Evolutionary conservation across 805 yeast species (phyloP), one percentile per base, ranked within the genome.

Genomic region (Ogataea ramenticola): DNA sequence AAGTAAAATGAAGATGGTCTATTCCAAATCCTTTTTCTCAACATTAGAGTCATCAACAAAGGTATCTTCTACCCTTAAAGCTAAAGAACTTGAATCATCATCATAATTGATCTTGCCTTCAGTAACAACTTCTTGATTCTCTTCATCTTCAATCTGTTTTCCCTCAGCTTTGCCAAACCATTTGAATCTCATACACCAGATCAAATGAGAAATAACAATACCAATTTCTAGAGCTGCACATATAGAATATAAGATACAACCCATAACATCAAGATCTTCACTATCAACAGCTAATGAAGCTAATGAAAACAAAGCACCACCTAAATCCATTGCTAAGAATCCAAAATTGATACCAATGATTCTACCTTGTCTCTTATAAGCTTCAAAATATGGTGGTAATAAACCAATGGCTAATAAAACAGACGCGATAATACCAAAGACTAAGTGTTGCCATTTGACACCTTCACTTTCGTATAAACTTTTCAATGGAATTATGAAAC

Each of bases 201-300:
- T 65, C 9, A 72, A 51, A 44, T 88, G 96, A 41, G 87, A 77
- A 0, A 66, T 27, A 52, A 85, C 77, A 14, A 90, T 85, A 0
- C 96, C 97, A 2, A 82, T 43, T 56, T 90, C 97, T 60, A 89
- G 57, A 1, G 62, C 77, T 3, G 89, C 78, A 31, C 90, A 89
- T 17, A 88, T 70, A 11, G 78, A 70, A 58, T 90, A 90, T 32
- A 90, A 69, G 0, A 85, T 71, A 49, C 86, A 73, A 37, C 96
- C 93, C 76, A 91, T 72, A n/a, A 78, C 61, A 60, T 90, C 96
- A 57, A 85, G 55, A 32, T 71, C 69, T 1, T 70, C 72, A 7
- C 67, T 65, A 8, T 66, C 60, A 14, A 43, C 76, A 3, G 82
- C 93, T 33, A 82, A 71, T 1, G 70, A 61, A 38, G 76, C 70